Evolutionary conservation across 345 rosid genomes (phyloP).

Genomic region (Zanthoxylum bungeanum): DNA sequence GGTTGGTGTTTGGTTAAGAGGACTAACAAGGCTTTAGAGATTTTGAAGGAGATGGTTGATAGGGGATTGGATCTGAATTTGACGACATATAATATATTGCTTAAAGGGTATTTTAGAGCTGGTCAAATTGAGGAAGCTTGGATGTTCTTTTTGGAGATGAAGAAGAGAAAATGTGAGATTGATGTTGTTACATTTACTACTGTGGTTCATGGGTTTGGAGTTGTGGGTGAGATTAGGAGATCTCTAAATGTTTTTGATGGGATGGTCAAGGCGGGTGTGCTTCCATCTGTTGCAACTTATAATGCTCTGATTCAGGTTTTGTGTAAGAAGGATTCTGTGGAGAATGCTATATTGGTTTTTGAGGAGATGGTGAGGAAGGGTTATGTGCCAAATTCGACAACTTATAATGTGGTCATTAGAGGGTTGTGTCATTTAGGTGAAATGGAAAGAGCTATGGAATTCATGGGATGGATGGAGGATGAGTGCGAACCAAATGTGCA

Average conservation of each 20-base stretch:
- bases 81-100: slow-evolving; percentile 67
- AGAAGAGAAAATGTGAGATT: slow-evolving; percentile 63
- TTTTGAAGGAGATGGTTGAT: slow-evolving; percentile 81
- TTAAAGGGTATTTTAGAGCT: slow-evolving; percentile 75
- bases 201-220: slow-evolving; percentile 78
- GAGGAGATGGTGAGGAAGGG: slow-evolving; percentile 82
- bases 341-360: slow-evolving; percentile 62
- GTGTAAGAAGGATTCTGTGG: slow-evolving; percentile 86
- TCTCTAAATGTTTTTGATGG: slow-evolving; percentile 62
- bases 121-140: slow-evolving; percentile 79
- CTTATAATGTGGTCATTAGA: slow-evolving; percentile 73
- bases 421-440: slow-evolving; percentile 77
- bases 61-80: slow-evolving; percentile 63
- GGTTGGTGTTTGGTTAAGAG: slow-evolving; percentile 94
- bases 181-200: slow-evolving; percentile 84
- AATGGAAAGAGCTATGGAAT: slow-evolving; percentile 55
- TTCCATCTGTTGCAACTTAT: slow-evolving; percentile 83
- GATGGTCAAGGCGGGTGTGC: slow-evolving; percentile 70
- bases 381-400: slow-evolving; percentile 57
- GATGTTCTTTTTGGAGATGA: slow-evolving; percentile 87
- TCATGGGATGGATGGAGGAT: slow-evolving; percentile 62
- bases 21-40: slow-evolving; percentile 66
- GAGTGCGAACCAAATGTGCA: slow-evolving; percentile 77
- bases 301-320: slow-evolving; percentile 86
- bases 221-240: slow-evolving; percentile 59